Evolutionary conservation across 805 yeast genomes (phyloP), one percentile per base, ranked within the genome.

Genomic region (Pichia cephalocereana): DNA sequence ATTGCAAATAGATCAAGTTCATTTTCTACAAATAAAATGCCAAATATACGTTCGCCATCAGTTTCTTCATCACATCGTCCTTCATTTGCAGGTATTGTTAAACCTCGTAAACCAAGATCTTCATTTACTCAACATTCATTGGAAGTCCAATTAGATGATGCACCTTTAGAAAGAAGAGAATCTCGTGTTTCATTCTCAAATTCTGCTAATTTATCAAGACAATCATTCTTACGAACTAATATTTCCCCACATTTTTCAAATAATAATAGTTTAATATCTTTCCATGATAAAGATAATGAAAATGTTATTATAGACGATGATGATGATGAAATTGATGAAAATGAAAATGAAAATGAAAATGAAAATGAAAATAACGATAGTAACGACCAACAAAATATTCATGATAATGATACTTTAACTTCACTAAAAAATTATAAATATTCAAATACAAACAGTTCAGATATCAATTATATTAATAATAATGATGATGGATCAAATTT

Each of bases 401-500:
- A 23, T 26, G 19, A 40, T 40, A 27, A 27, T 12, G 11, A 23
- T n/a, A 8, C 37, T 10, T 4, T 34, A 23, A 23, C 37, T 34
- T 14, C 37, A 12, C 18, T 34, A 4, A 3, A 34, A 15, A 34
- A 34, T 34, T 34, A 34, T 14, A 34, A 34, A 14, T 34, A 34
- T 14, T 34, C 37, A 14, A 34, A 34, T 15, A 3, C 10, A 10
- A 34, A 34, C 3, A 34, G 8, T 34, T 15, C 17, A 34, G 37
- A 34, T 34, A 30, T 12, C 32, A 15, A 34, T 34, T 14, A 34
- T 34, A 34, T 10, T 14, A 34, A 14, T 15, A 15, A 15, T 43
- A 38, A 43, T 43, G 26, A 30, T 40, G 47, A 32, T 26, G 47
- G 45, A 46, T 75, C 81, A 41, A 95, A 87, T 59, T 57, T 50